Conservation (phyloP, 2,329 filamentous ascomycete genomes). For the Pseudogymnoascus destructans region DNA sequence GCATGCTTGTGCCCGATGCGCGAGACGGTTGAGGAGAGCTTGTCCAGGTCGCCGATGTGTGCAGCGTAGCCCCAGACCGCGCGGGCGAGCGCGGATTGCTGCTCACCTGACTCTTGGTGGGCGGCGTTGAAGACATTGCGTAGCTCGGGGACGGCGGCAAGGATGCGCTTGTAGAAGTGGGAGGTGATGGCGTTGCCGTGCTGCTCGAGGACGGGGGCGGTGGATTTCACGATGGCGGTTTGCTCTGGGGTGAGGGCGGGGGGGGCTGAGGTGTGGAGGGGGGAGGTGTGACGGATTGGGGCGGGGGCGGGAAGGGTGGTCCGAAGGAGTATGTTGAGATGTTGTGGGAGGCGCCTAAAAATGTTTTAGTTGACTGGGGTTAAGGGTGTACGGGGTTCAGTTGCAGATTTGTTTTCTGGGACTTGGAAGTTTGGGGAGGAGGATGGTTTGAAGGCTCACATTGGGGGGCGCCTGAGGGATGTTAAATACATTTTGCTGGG, state of each 20-base stretch:
- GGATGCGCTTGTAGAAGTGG: constrained; percentile 58
- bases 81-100: constrained; percentile 54
- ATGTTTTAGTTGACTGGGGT: constrained; percentile 1
- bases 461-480: background rate
- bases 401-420: background rate
- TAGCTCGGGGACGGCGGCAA: constrained; percentile 49
- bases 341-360: background rate
- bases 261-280: background rate
- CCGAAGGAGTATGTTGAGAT: background rate
- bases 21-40: constrained; percentile 43
- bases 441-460: background rate
- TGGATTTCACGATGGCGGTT: constrained; percentile 60
- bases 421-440: background rate
- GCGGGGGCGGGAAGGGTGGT: background rate
- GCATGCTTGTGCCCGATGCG: constrained; percentile 67
- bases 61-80: constrained; percentile 59
- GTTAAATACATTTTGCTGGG: background rate
- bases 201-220: constrained; percentile 55
- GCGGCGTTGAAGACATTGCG: constrained; percentile 58
- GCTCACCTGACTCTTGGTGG: constrained; percentile 53
- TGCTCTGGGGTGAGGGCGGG: constrained; percentile 41
- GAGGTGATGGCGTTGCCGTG: constrained; percentile 58
- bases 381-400: background rate
- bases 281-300: background rate
- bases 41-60: constrained; percentile 56